A percentile compares a stretch with the other conserved stretches of the same genome.
These are phyloP conservation scores for Echites panduratus DNA, from an alignment of 257 asterid species.

Conservation along the genomic window DNA sequence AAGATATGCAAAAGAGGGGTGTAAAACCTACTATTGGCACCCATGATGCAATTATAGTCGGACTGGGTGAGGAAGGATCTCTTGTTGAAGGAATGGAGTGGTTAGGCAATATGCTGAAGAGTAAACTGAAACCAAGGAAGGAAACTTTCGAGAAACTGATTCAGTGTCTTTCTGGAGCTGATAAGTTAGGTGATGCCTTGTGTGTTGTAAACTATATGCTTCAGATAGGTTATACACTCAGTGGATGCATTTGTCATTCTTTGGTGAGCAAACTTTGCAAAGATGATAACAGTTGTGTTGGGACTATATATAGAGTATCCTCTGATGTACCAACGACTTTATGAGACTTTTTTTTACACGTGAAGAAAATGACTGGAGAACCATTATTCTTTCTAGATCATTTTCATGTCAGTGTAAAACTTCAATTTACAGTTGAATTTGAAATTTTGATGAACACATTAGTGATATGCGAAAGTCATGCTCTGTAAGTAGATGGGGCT, in stretches of 20 bases:
- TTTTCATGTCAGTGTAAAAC: background rate
- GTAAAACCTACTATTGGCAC: slow-evolving; percentile 28
- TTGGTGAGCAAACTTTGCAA: slow-evolving; percentile 45
- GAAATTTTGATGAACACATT: background rate
- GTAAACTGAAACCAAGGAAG: slow-evolving; percentile 40
- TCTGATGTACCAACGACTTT: slow-evolving; percentile 13
- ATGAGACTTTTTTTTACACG: background rate
- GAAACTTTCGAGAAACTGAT: slow-evolving; percentile 45
- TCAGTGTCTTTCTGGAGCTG: slow-evolving; percentile 31
- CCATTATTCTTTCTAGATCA: background rate
- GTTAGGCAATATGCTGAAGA: slow-evolving; percentile 37
- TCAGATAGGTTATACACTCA: slow-evolving; percentile 39
- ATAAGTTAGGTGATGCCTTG: slow-evolving; percentile 39
- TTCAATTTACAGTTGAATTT: background rate
- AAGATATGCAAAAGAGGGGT: slow-evolving; percentile 47
- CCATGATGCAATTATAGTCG: slow-evolving; percentile 39
- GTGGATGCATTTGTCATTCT: slow-evolving; percentile 24
- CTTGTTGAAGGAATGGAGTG: slow-evolving; percentile 41
- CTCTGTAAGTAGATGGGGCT: background rate
- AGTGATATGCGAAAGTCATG: background rate
- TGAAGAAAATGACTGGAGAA: background rate
- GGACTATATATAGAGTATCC: slow-evolving; percentile 23
- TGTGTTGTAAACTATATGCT: slow-evolving; percentile 41
- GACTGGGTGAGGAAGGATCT: slow-evolving; percentile 41
- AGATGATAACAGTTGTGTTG: slow-evolving; percentile 21